Evolutionary conservation across 129 eudicot genomes (phyloP).

Genomic region (Pittosporum tobira): DNA sequence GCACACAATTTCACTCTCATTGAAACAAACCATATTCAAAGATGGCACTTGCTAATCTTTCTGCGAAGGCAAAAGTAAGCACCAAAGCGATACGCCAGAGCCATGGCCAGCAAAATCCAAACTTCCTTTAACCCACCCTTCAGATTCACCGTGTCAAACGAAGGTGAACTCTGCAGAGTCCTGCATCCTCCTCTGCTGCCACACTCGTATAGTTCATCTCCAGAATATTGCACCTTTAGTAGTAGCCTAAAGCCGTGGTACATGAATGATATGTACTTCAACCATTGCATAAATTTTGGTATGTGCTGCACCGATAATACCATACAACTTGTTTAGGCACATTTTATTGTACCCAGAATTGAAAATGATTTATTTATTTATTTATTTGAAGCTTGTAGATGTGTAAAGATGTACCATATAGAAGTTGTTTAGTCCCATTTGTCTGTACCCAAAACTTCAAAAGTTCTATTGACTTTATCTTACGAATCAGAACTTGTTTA

Average conservation of each 20-base stretch:
- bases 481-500: too few species aligned
- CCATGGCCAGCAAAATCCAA: constrained; percentile 86
- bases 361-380: too few species aligned
- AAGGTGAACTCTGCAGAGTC: constrained; percentile 70
- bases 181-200: constrained; percentile 67
- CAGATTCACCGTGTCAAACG: constrained; percentile 71
- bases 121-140: constrained; percentile 80
- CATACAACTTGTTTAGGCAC: background rate
- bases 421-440: too few species aligned
- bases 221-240: constrained; percentile 76
- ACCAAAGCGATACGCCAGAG: constrained; percentile 51
- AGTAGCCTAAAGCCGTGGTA: constrained; percentile 90
- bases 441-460: too few species aligned
- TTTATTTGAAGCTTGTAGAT: too few species aligned
- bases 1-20: background rate
- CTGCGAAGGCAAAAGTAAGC: constrained; percentile 68
- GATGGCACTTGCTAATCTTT: constrained; percentile 44
- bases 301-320: constrained; percentile 52
- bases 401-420: too few species aligned
- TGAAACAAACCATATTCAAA: constrained; percentile 35
- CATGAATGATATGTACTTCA: constrained; percentile 80
- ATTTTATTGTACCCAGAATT: background rate
- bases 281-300: constrained; percentile 76
- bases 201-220: constrained; percentile 75
- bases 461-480: too few species aligned